Base-by-base conservation (phyloP, 305 asterid genomes). In the Plantago lanceolata region DNA sequence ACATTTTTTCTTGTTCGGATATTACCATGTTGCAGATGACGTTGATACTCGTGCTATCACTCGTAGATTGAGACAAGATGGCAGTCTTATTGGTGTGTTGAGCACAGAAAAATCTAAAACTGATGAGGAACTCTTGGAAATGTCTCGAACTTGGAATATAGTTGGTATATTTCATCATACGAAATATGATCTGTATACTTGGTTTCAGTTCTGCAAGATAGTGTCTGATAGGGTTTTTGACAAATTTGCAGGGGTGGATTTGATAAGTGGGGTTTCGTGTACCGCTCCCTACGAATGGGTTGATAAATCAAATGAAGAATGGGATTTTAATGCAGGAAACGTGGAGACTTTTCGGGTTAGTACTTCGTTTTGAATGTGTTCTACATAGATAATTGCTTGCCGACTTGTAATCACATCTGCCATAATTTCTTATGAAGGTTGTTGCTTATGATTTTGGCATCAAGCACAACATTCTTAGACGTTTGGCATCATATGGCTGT, bases 21-120 rank as follows among this genome's bases (percentile, higher is more conserved):
- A 62, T 51, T 63, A 20, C 55, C 75, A 6, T 64, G 59, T 59
- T 70, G 72, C 82, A 92, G 98, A 87, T 79, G 96, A 89, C 66
- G 96, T 92, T 17, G 98, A 92, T 73, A 92, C 98, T 69, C 96
- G 96, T 76, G 98, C 98, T 49, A 89, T 89, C 71, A 89, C 98
- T 67, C 85, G 96, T 65, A 84, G 96, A 79, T 73, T 92, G 78
- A 82, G 98, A 63, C 80, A 92, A 76, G 95, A 89, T 64, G 98
- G 98, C 68, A 92, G 96, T 78, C 98, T 92, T 76, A 82, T 84
- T 47, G 98, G 96, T 73, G 98, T 92, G 1, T 74, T 89, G 75
- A 92, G 91, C 81, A 92, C 96, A 0, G 98, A 89, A 52, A 75
- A 78, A 47, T 73, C 89, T 56, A 85, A 77, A 81, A 75, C 89